Percentiles rank a stretch among this genome's conserved stretches.
phyloP scores from a whole-genome alignment of 768 basidiomycete genomes.

The Pleurotus platypus region DNA sequence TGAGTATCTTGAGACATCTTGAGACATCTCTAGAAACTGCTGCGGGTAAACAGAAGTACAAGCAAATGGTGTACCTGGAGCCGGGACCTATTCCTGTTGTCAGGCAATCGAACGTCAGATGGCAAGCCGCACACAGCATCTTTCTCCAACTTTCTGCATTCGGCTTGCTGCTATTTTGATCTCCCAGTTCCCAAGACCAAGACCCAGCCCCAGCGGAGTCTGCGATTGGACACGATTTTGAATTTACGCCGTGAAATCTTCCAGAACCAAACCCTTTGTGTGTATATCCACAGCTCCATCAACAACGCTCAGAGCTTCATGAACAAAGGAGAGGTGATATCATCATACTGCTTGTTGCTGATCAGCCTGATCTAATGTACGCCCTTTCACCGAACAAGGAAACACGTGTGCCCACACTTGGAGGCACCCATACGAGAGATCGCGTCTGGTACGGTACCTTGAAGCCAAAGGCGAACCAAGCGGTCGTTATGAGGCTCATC shows the following conservation, averaged over 20 bases:
- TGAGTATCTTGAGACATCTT: not conserved
- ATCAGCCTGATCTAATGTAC: conserved; percentile 5
- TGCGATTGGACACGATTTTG: no score
- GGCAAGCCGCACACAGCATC: not conserved
- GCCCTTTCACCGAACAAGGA: not conserved
- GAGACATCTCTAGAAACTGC: not conserved
- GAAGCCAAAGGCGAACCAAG: not conserved
- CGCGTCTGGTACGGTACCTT: not conserved
- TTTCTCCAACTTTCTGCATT: not conserved
- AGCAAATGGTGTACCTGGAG: conserved; percentile 1
- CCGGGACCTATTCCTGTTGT: conserved; percentile 5
- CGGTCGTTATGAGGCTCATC: no score
- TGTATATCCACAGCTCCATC: not conserved
- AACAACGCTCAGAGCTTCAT: not conserved
- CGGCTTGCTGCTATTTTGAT: not conserved
- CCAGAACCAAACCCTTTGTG: no score
- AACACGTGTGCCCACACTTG: conserved; percentile 1
- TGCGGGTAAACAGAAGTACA: not conserved
- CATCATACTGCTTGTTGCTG: not conserved
- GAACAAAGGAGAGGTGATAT: conserved; percentile 1
- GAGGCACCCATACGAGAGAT: no score
- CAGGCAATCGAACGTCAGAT: not conserved
- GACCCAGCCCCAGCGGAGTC: no score
- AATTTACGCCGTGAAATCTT: no score
- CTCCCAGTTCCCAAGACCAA: not conserved